These are phyloP conservation scores for Colletotrichum zoysiae DNA, from an alignment of 2,329 filamentous ascomycete genomes.

Conservation along the genomic window DNA sequence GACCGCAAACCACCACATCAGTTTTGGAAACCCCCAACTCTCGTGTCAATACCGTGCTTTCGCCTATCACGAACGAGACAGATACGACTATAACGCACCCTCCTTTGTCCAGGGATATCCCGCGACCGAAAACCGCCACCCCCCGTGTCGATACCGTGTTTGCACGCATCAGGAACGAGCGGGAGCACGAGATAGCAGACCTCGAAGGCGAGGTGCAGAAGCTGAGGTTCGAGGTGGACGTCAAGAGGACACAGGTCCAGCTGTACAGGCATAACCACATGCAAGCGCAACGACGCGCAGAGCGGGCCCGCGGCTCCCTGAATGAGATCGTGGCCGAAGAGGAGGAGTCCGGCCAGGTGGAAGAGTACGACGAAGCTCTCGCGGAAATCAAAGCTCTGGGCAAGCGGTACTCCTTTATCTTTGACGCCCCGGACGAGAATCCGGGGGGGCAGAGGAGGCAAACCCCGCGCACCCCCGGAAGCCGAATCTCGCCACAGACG, in stretches of 20 bases:
- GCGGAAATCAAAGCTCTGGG: not conserved
- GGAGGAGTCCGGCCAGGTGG: not conserved
- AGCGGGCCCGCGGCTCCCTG: not conserved
- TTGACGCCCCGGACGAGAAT: not conserved
- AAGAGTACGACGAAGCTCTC: not conserved
- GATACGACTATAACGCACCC: not conserved
- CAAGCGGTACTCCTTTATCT: not conserved
- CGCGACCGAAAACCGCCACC: not conserved
- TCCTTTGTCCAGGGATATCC: not conserved
- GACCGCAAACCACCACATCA: too few relatives aligned
- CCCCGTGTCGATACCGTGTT: not conserved
- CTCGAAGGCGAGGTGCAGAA: not conserved
- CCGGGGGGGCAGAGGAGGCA: not conserved
- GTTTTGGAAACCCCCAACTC: too few relatives aligned
- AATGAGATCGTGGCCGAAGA: not conserved
- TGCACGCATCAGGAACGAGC: not conserved
- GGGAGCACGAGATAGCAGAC: not conserved
- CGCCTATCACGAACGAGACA: not conserved
- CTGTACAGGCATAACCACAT: not conserved
- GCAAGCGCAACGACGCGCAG: not conserved
- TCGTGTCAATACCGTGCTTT: too few relatives aligned
- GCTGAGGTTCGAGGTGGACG: not conserved
- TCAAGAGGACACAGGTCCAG: not conserved
- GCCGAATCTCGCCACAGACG: not conserved
- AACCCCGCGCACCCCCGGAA: not conserved